A percentile compares a stretch with the other conserved stretches of the same genome.
phyloP scores from a whole-genome alignment of 495 filamentous ascomycete genomes.

The Podospora conica region DNA sequence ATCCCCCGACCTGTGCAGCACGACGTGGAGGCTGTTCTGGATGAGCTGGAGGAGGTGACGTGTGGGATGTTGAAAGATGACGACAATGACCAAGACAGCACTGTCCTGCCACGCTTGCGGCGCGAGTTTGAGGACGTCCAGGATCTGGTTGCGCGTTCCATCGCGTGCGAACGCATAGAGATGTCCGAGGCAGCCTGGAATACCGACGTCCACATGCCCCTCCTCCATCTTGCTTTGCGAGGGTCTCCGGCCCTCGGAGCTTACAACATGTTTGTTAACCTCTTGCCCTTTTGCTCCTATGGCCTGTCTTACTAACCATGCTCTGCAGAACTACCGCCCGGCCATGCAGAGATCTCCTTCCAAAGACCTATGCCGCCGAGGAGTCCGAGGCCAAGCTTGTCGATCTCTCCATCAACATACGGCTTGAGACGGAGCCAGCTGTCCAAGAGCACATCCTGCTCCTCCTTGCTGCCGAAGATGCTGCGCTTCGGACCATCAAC shows the following conservation, averaged over 20 bases:
- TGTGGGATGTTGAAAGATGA: not conserved
- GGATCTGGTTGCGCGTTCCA: slow-evolving; percentile 3
- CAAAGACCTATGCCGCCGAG: not conserved
- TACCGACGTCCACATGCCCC: slow-evolving; percentile 5
- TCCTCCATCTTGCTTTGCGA: slow-evolving; percentile 3
- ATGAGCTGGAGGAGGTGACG: not conserved
- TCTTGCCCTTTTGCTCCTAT: not conserved
- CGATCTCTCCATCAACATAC: slow-evolving; percentile 5
- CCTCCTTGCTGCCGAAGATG: not conserved
- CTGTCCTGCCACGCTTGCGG: not conserved
- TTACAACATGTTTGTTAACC: slow-evolving; percentile 2
- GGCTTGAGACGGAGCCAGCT: slow-evolving; percentile 1
- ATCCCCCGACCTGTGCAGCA: not conserved
- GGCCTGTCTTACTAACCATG: not conserved
- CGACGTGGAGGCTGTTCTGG: not conserved
- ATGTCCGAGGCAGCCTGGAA: slow-evolving; percentile 8
- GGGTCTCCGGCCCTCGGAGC: slow-evolving; percentile 3
- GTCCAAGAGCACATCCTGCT: slow-evolving; percentile 1
- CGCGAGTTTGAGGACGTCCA: slow-evolving; percentile 3
- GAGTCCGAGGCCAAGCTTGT: slow-evolving; percentile 6
- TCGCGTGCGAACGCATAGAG: slow-evolving; percentile 1
- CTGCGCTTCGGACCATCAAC: slow-evolving; percentile 2
- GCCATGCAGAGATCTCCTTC: slow-evolving; percentile 3
- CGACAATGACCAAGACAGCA: not conserved
- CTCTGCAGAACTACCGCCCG: slow-evolving; percentile 2